phyloP scores from a whole-genome alignment of 352 stramenopile species.

The Globisporangium irregulare region DNA sequence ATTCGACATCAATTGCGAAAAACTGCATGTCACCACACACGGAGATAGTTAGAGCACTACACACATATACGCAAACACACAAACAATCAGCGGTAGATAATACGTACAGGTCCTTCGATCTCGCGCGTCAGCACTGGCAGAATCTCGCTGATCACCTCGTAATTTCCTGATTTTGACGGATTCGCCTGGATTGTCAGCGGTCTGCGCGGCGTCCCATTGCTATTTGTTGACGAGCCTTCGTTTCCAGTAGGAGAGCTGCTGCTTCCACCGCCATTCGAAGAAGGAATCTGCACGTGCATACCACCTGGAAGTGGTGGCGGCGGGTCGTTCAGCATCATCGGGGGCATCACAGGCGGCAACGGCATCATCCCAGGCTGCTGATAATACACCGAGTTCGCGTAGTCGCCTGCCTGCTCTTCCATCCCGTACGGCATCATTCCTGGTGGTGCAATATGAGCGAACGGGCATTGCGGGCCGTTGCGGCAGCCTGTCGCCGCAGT shows the following conservation, averaged over 20 bases:
- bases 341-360: constrained; percentile 25
- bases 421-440: constrained; percentile 20
- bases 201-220: constrained; percentile 19
- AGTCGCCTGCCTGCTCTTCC: constrained; percentile 23
- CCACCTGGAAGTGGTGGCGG: constrained; percentile 3
- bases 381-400: constrained; percentile 23
- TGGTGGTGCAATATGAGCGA: constrained; percentile 32
- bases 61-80: not conserved
- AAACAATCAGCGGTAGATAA: constrained; percentile 1
- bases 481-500: constrained; percentile 47
- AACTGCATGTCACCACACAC: constrained; percentile 41
- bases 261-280: not conserved
- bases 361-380: constrained; percentile 9
- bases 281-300: constrained; percentile 15
- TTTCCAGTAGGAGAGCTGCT: constrained; percentile 18
- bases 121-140: constrained; percentile 69
- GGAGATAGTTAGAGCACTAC: not conserved
- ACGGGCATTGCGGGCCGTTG: constrained; percentile 60
- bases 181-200: constrained; percentile 70
- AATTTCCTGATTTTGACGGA: constrained; percentile 53
- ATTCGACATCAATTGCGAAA: constrained; percentile 93
- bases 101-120: constrained; percentile 66
- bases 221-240: constrained; percentile 2
- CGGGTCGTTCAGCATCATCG: constrained; percentile 24
- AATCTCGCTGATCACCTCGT: constrained; percentile 76